phyloP scores from a whole-genome alignment of 768 basidiomycete genomes.

The Collybia sp. region DNA sequence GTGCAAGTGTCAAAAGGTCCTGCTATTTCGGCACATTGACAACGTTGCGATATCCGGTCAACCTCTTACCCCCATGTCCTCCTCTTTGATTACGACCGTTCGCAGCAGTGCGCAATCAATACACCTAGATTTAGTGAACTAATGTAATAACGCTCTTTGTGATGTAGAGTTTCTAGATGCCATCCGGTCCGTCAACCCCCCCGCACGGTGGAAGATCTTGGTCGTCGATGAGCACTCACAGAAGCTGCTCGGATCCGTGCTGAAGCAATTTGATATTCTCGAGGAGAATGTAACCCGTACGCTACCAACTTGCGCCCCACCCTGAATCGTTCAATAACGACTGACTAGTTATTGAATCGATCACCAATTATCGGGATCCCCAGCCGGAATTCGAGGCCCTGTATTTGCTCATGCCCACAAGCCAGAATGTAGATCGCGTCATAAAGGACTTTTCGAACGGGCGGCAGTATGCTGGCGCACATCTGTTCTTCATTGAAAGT shows the following conservation, averaged over 20 bases:
- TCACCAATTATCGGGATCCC: slow-evolving; percentile 76
- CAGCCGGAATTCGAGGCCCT: slow-evolving; percentile 87
- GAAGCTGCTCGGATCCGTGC: slow-evolving; percentile 73
- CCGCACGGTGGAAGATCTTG: slow-evolving; percentile 93
- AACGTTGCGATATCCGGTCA: too few species aligned
- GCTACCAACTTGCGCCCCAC: slow-evolving; percentile 24
- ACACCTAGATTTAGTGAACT: too few species aligned
- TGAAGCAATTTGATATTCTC: slow-evolving; percentile 91
- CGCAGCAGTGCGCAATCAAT: slow-evolving; percentile 31
- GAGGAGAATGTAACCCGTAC: slow-evolving; percentile 95
- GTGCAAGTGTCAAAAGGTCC: background rate
- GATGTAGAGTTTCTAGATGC: slow-evolving; percentile 78
- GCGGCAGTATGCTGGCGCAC: slow-evolving; percentile 76
- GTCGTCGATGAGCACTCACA: slow-evolving; percentile 94
- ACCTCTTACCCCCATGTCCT: slow-evolving; percentile 19
- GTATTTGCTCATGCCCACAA: slow-evolving; percentile 93
- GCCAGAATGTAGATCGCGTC: slow-evolving; percentile 88
- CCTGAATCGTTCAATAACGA: background rate
- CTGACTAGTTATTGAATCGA: slow-evolving; percentile 83
- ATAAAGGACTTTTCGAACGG: slow-evolving; percentile 71
- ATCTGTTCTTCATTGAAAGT: slow-evolving; percentile 94
- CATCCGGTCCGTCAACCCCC: slow-evolving; percentile 82
- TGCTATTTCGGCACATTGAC: too few species aligned
- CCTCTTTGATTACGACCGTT: slow-evolving; percentile 38
- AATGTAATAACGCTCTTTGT: slow-evolving; percentile 9